A percentile compares a stretch with the other conserved stretches of the same genome.
phyloP scores from a whole-genome alignment of 768 basidiomycete species.

The Boletus reticuloceps region DNA sequence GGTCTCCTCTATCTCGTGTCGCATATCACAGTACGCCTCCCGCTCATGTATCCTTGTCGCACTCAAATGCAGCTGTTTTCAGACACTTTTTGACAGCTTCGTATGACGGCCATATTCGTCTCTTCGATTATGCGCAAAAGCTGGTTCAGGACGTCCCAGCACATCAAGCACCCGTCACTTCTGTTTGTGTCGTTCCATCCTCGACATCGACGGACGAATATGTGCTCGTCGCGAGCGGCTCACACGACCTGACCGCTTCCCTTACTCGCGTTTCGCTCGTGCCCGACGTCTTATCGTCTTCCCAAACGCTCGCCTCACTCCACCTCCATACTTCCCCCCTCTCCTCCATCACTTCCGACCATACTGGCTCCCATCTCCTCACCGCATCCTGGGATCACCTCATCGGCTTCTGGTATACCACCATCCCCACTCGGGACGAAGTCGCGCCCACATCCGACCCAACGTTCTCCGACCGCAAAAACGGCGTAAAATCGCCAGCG shows the following conservation, averaged over 20 bases:
- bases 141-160: conserved; percentile 45
- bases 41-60: neutral
- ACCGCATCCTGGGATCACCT: conserved; percentile 88
- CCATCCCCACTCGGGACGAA: conserved; percentile 62
- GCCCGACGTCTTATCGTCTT: conserved; percentile 2
- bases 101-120: conserved; percentile 75
- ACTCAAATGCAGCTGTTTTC: neutral
- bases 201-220: conserved; percentile 26
- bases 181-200: conserved; percentile 52
- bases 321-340: conserved; percentile 78
- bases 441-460: conserved; percentile 30
- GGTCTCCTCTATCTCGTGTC: conserved; percentile 47
- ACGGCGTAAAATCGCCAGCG: conserved; percentile 52
- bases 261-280: conserved; percentile 36
- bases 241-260: conserved; percentile 75
- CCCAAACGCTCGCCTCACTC: conserved; percentile 52
- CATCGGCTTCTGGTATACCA: conserved; percentile 77
- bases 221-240: conserved; percentile 60
- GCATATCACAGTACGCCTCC: conserved; percentile 12
- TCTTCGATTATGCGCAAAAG: conserved; percentile 70
- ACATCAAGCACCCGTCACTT: conserved; percentile 69
- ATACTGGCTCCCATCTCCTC: conserved; percentile 60
- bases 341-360: conserved; percentile 61
- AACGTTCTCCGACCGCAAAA: conserved; percentile 40
- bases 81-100: conserved; percentile 77